Evolutionary conservation across 1,139 yeast species (phyloP).

Genomic region (Torulaspora pretoriensis): DNA sequence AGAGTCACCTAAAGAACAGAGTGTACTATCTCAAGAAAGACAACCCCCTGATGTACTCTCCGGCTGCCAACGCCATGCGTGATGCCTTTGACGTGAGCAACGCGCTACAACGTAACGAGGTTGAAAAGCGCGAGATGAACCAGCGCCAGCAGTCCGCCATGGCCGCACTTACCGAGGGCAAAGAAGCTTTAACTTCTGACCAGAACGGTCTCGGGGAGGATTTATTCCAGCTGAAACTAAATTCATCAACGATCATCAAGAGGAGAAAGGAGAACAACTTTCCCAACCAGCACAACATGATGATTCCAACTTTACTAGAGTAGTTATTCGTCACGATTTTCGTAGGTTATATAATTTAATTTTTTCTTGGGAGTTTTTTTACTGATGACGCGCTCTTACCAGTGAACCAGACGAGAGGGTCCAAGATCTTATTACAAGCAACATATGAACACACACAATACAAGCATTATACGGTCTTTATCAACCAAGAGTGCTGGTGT

Average conservation of each 20-base stretch:
- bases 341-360: neutral
- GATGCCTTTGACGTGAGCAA: conserved; percentile 94
- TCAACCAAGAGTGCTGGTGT: neutral
- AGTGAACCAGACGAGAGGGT: neutral
- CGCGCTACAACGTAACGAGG: conserved; percentile 91
- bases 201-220: conserved; percentile 20
- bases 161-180: conserved; percentile 23
- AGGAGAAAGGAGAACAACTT: conserved; percentile 51
- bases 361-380: neutral
- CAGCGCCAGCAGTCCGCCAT: conserved; percentile 6
- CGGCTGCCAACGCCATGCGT: conserved; percentile 86
- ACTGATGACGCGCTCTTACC: neutral
- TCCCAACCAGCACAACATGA: neutral
- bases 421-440: neutral
- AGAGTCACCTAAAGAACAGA: conserved; percentile 14
- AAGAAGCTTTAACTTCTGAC: conserved; percentile 24
- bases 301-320: conserved; percentile 10
- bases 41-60: conserved; percentile 50
- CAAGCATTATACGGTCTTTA: neutral
- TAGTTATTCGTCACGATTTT: neutral
- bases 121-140: conserved; percentile 49
- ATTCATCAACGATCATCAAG: conserved; percentile 76
- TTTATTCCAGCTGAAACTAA: conserved; percentile 64
- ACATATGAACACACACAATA: neutral
- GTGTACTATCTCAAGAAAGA: conserved; percentile 19